phyloP scores from a whole-genome alignment of 2,329 filamentous ascomycete species.

The Penicillium aurantiogriseum region DNA sequence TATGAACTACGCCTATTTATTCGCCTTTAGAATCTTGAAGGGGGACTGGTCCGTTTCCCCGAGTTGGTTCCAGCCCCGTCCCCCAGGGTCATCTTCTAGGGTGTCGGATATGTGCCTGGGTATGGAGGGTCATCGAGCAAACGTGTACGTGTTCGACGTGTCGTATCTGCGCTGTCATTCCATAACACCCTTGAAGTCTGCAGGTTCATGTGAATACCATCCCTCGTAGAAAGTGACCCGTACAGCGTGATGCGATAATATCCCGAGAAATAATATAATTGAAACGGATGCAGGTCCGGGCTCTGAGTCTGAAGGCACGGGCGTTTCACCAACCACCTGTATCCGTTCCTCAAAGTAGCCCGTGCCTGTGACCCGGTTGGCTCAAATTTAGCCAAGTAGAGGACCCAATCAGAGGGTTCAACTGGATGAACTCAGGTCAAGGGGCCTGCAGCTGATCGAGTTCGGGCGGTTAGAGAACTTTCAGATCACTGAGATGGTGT shows the following conservation, averaged over 20 bases:
- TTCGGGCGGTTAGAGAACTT: not conserved
- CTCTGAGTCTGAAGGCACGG: conserved; percentile 6
- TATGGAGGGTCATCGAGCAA: conserved; percentile 4
- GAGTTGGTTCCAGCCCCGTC: not conserved
- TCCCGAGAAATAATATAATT: conserved; percentile 10
- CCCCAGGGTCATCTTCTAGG: not conserved
- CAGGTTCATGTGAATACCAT: not conserved
- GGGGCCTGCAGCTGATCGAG: not conserved
- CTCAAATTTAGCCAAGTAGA: conserved; percentile 14
- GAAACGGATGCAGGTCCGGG: conserved; percentile 15
- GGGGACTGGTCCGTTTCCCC: not conserved
- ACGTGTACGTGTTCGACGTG: not conserved
- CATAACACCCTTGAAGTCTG: not conserved
- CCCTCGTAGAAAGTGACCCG: not conserved
- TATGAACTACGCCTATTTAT: not conserved
- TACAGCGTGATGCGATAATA: conserved; percentile 4
- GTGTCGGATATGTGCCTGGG: conserved; percentile 4
- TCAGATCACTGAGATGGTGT: not conserved
- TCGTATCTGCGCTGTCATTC: not conserved
- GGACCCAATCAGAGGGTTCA: conserved; percentile 16
- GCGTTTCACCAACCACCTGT: conserved; percentile 19
- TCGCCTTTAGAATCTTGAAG: not conserved
- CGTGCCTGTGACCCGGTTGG: conserved; percentile 14
- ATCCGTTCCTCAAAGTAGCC: conserved; percentile 15
- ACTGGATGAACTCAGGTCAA: not conserved